phyloP scores from a whole-genome alignment of 768 basidiomycete genomes.

The Lactarius indigo region DNA sequence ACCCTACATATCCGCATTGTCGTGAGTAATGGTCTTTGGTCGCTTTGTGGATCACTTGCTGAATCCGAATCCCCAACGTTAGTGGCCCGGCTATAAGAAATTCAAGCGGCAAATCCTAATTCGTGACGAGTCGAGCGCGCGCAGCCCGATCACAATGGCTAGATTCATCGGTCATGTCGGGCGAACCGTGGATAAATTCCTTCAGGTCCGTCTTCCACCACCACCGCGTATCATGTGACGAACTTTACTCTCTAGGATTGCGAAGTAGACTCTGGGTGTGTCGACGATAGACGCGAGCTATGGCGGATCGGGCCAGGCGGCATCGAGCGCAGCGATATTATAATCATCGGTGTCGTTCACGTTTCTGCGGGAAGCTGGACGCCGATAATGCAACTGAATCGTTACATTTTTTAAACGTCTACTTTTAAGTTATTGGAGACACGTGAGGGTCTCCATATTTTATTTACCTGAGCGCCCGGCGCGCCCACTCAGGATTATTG shows the following conservation, averaged over 20 bases:
- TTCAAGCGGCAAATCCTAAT: slow-evolving; percentile 1
- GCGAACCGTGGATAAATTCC: background rate
- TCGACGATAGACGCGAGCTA: background rate
- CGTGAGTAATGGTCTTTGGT: background rate
- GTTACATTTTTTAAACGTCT: background rate
- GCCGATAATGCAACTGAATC: slow-evolving; percentile 1
- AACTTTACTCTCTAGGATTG: background rate
- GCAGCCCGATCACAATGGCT: background rate
- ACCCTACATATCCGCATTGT: background rate
- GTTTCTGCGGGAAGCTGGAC: background rate
- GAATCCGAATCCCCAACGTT: background rate
- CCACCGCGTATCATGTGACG: background rate
- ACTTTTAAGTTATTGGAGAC: background rate
- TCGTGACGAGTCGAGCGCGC: background rate
- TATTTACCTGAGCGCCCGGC: background rate
- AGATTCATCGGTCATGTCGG: background rate
- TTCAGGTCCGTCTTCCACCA: background rate
- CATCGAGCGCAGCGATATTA: background rate
- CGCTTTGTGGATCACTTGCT: background rate
- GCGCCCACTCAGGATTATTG: background rate
- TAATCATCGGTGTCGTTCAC: background rate
- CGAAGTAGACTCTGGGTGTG: background rate
- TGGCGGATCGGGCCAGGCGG: background rate
- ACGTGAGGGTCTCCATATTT: too few relatives aligned
- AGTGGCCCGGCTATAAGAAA: background rate